Conservation (phyloP, 2,329 filamentous ascomycete genomes). For the Colletotrichum sp. region DNA sequence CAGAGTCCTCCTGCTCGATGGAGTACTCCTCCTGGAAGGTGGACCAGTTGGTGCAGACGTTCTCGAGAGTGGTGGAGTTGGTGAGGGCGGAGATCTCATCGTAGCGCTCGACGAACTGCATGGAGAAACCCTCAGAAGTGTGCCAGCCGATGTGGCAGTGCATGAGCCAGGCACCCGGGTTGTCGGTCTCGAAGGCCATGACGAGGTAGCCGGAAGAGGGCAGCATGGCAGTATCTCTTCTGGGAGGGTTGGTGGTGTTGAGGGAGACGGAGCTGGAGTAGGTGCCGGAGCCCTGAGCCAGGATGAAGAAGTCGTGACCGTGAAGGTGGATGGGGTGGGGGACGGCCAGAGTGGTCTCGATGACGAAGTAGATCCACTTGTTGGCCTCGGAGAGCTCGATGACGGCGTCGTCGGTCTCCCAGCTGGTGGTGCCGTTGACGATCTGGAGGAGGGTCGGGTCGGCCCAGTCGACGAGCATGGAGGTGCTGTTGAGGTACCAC, state of each 20-base stretch:
- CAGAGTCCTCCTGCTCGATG: conserved; percentile 26
- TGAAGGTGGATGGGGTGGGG: conserved; percentile 56
- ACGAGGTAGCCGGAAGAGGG: conserved; percentile 48
- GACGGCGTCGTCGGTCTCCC: conserved; percentile 26
- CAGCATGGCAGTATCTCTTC: conserved; percentile 57
- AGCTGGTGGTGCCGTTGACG: conserved; percentile 17
- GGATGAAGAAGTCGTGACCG: conserved; percentile 43
- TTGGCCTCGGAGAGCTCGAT: conserved; percentile 25
- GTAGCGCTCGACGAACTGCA: conserved; percentile 26
- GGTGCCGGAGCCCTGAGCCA: conserved; percentile 26
- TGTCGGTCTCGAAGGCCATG: conserved; percentile 54
- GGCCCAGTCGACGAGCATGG: conserved; percentile 50
- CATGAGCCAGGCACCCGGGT: conserved; percentile 55
- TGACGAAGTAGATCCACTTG: conserved; percentile 36
- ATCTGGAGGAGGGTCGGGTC: conserved; percentile 43
- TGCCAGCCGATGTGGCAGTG: conserved; percentile 46
- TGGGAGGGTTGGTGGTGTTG: conserved; percentile 47
- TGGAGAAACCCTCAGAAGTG: conserved; percentile 25
- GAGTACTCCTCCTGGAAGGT: background rate
- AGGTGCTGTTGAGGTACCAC: conserved; percentile 54
- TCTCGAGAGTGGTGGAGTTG: background rate
- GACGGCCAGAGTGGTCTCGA: conserved; percentile 31
- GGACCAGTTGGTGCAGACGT: conserved; percentile 21
- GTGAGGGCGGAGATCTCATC: conserved; percentile 21
- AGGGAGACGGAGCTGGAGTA: conserved; percentile 26